phyloP scores from a whole-genome alignment of 2,329 filamentous ascomycete species.

The Phialophora expanda region DNA sequence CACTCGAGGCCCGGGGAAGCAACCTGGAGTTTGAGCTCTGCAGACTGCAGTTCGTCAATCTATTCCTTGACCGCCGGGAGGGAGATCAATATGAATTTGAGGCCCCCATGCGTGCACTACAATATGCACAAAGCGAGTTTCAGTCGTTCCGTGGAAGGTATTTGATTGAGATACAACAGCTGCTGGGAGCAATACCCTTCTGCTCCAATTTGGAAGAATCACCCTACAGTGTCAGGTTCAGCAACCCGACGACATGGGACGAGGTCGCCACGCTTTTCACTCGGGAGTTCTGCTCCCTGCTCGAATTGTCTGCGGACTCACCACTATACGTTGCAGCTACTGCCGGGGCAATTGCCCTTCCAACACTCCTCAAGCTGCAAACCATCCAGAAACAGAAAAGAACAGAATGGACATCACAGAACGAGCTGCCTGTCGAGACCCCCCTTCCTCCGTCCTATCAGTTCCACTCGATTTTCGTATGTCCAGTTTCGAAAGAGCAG shows the following conservation, averaged over 20 bases:
- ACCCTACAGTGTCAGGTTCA: conserved; percentile 80
- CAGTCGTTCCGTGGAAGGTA: conserved; percentile 75
- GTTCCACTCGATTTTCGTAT: conserved; percentile 97
- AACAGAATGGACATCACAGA: conserved; percentile 91
- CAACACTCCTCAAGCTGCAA: conserved; percentile 85
- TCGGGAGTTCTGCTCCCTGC: conserved; percentile 88
- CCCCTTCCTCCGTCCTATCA: conserved; percentile 67
- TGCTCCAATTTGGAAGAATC: conserved; percentile 73
- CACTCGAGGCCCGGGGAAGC: conserved; percentile 80
- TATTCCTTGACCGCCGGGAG: conserved; percentile 72
- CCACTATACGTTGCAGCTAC: conserved; percentile 92
- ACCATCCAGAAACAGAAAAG: conserved; percentile 85
- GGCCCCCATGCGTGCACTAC: conserved; percentile 67
- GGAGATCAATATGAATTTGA: conserved; percentile 45
- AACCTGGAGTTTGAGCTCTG: conserved; percentile 95
- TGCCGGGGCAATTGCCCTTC: conserved; percentile 88
- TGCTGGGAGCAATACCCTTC: conserved; percentile 81
- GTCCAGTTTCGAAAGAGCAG: conserved; percentile 95
- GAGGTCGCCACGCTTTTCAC: conserved; percentile 88
- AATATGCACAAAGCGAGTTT: conserved; percentile 78
- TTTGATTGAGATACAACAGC: conserved; percentile 76
- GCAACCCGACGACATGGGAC: conserved; percentile 75
- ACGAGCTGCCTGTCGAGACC: conserved; percentile 83
- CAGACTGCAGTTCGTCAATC: conserved; percentile 85
- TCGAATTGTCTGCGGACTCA: conserved; percentile 87